These are phyloP conservation scores for Cladosporium sp. DNA, from an alignment of 2,329 filamentous ascomycete species.

Conservation along the genomic window DNA sequence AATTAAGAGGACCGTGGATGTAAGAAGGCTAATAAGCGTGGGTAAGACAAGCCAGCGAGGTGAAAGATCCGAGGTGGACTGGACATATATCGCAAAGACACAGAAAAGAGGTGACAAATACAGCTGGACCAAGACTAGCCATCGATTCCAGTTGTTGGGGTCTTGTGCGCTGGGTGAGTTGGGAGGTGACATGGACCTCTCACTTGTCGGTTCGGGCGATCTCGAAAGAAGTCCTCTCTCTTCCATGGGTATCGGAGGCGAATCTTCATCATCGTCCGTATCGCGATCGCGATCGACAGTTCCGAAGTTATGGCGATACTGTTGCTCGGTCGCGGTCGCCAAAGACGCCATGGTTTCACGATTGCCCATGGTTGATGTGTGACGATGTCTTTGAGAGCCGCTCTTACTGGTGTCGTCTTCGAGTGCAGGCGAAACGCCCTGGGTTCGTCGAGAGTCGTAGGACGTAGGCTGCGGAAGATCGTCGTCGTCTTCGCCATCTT, in stretches of 20 bases:
- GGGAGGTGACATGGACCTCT: slow-evolving; percentile 8
- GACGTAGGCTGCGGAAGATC: slow-evolving; percentile 3
- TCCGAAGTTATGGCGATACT: slow-evolving; percentile 24
- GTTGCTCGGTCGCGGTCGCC: slow-evolving; percentile 24
- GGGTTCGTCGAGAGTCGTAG: slow-evolving; percentile 9
- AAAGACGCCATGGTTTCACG: slow-evolving; percentile 32
- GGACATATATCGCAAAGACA: slow-evolving; percentile 57
- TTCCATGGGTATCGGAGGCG: neutral
- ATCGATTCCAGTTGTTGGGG: slow-evolving; percentile 69
- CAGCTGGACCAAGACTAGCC: slow-evolving; percentile 79
- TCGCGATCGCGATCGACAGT: neutral
- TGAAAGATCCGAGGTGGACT: slow-evolving; percentile 44
- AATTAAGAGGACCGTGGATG: slow-evolving; percentile 62
- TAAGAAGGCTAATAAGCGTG: slow-evolving; percentile 38
- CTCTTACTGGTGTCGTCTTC: neutral
- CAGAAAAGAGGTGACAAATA: slow-evolving; percentile 85
- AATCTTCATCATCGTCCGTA: neutral
- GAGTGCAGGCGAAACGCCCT: neutral
- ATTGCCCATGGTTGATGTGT: slow-evolving; percentile 18
- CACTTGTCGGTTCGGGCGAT: slow-evolving; percentile 5
- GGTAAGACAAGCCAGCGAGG: slow-evolving; percentile 53
- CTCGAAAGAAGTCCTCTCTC: neutral
- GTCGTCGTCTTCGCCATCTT: slow-evolving; percentile 39
- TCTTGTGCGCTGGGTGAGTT: slow-evolving; percentile 5
- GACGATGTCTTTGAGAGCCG: slow-evolving; percentile 13